A percentile compares a stretch with the other conserved stretches of the same genome.
These are phyloP conservation scores for Colletotrichum caudatum DNA, from an alignment of 2,329 filamentous ascomycete species.

Conservation along the genomic window DNA sequence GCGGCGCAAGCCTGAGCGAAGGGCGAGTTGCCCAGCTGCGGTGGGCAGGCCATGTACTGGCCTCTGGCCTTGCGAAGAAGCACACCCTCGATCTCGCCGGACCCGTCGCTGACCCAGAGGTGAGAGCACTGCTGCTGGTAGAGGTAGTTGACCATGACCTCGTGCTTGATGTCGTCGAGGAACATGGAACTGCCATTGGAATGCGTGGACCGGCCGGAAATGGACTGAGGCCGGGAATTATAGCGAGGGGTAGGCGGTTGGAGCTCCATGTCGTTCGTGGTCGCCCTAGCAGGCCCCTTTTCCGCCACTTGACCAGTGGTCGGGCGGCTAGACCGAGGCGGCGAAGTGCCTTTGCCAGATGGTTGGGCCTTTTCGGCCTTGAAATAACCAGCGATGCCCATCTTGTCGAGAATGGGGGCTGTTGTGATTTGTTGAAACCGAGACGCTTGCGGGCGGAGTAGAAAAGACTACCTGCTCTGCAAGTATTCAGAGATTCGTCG, in stretches of 20 bases:
- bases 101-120: constrained; percentile 79
- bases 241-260: constrained; percentile 62
- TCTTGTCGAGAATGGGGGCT: constrained; percentile 49
- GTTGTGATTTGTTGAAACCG: background rate
- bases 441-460: background rate
- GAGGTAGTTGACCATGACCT: constrained; percentile 86
- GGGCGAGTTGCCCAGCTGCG: constrained; percentile 69
- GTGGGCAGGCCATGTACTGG: constrained; percentile 79
- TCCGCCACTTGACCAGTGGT: constrained; percentile 52
- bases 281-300: constrained; percentile 49
- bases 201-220: constrained; percentile 61
- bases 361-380: constrained; percentile 62
- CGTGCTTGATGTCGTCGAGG: constrained; percentile 80
- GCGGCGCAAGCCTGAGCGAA: constrained; percentile 74
- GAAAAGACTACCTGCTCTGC: background rate
- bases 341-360: constrained; percentile 42
- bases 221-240: constrained; percentile 64
- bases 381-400: constrained; percentile 75
- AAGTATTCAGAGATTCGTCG: constrained; percentile 6
- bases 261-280: constrained; percentile 60
- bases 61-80: constrained; percentile 75
- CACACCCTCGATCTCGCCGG: constrained; percentile 77
- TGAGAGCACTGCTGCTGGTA: constrained; percentile 83
- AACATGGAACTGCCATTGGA: constrained; percentile 66
- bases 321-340: constrained; percentile 41